Conservation (phyloP, 176 grass and related monocot genomes). For the Triticum timopheevii region DNA sequence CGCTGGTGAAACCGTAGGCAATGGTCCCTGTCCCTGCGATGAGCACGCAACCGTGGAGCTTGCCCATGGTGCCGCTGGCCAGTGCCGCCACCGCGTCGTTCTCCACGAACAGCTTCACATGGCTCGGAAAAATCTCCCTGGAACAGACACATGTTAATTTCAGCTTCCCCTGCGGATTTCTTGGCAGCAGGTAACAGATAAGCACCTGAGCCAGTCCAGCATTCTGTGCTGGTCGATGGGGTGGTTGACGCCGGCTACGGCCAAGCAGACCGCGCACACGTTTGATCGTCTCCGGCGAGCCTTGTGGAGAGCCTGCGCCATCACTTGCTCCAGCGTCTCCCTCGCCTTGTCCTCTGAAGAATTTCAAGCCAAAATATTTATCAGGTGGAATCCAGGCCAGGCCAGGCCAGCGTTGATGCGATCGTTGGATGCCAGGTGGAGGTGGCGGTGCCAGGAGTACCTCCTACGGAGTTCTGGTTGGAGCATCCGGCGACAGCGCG, state of each 20-base stretch:
- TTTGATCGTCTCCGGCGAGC: constrained; percentile 41
- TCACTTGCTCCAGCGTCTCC: constrained; percentile 62
- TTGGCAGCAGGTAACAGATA: background rate
- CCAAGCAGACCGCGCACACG: constrained; percentile 64
- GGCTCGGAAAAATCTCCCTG: constrained; percentile 64
- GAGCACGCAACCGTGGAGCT: constrained; percentile 70
- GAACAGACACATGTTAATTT: background rate
- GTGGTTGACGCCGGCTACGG: constrained; percentile 68
- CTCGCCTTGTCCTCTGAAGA: constrained; percentile 63
- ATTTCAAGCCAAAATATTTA: background rate
- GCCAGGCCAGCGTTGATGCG: background rate
- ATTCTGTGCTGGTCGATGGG: constrained; percentile 67
- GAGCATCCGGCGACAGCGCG: constrained; percentile 70
- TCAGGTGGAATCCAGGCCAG: no score
- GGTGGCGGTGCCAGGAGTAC: background rate
- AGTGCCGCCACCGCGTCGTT: constrained; percentile 71
- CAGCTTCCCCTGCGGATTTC: background rate
- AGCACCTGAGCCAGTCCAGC: constrained; percentile 62
- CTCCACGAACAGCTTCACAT: constrained; percentile 67
- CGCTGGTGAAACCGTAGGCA: constrained; percentile 66
- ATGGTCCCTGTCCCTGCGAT: constrained; percentile 76
- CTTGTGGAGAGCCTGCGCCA: constrained; percentile 65
- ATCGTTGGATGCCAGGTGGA: background rate
- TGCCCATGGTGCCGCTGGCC: constrained; percentile 82
- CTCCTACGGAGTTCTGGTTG: constrained; percentile 82